phyloP scores from a whole-genome alignment of 2,329 filamentous ascomycete genomes.

The Colletotrichum coccodes region DNA sequence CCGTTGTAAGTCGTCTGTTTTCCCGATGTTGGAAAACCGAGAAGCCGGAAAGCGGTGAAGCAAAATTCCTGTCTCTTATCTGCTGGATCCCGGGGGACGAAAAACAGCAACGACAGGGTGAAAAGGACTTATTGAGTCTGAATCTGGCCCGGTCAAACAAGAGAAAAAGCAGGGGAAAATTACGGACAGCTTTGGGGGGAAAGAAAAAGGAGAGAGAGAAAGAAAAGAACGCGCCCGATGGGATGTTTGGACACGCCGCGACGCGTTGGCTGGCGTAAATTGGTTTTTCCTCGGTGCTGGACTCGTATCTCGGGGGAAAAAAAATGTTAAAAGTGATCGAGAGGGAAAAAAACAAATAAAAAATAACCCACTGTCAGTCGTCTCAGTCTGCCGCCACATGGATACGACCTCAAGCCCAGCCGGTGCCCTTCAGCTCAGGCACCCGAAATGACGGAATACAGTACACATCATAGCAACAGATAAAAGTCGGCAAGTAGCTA shows the following conservation, averaged over 20 bases:
- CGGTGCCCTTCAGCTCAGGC: not conserved
- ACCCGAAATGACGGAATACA: not conserved
- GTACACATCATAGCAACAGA: not conserved
- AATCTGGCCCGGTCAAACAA: not conserved
- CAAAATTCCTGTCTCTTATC: not conserved
- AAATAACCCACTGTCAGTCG: not conserved
- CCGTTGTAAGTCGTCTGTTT: not conserved
- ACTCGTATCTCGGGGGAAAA: not conserved
- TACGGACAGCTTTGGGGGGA: not conserved
- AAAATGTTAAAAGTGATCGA: not conserved
- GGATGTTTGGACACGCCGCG: constrained; percentile 2
- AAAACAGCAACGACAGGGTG: not conserved
- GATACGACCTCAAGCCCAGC: not conserved
- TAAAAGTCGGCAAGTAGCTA: too few species aligned
- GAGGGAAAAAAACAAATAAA: not conserved
- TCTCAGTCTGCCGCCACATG: not conserved
- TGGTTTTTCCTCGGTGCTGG: not conserved
- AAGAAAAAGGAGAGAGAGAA: not conserved
- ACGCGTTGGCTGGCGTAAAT: constrained; percentile 9
- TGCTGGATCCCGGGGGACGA: constrained; percentile 6
- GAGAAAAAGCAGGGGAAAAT: not conserved
- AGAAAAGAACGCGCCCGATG: constrained; percentile 17
- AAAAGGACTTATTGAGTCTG: not conserved
- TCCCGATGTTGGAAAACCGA: not conserved
- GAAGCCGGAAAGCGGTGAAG: constrained; percentile 12